A percentile compares a stretch with the other conserved stretches of the same genome.
phyloP scores from a whole-genome alignment of 208 protist species.

The Lotmaria passim region DNA sequence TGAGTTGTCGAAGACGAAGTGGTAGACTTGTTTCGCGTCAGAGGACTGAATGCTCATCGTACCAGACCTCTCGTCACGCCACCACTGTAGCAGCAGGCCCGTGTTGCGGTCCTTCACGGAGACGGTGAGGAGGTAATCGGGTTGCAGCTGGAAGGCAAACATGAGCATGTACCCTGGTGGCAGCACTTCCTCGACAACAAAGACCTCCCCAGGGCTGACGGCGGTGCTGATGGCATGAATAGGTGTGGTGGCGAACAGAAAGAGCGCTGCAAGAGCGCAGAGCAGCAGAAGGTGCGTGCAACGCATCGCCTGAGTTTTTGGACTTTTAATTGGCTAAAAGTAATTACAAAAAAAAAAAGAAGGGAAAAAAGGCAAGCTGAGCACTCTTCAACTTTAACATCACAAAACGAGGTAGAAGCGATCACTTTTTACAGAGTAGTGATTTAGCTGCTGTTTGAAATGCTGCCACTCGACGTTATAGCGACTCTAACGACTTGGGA shows the following conservation, averaged over 20 bases:
- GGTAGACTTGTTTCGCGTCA: background rate
- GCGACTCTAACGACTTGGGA: too few relatives aligned
- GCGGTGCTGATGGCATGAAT: background rate
- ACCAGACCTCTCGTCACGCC: conserved; percentile 3
- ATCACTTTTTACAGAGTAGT: too few relatives aligned
- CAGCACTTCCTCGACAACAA: conserved; percentile 43
- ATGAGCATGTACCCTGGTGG: conserved; percentile 24
- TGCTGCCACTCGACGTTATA: too few relatives aligned
- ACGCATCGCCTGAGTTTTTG: background rate
- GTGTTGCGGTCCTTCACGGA: conserved; percentile 4
- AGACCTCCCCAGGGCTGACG: conserved; percentile 24
- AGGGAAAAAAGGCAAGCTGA: too few relatives aligned
- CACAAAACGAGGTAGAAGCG: too few relatives aligned
- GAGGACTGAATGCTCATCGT: background rate
- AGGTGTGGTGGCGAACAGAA: background rate
- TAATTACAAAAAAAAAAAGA: too few relatives aligned
- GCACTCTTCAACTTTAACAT: too few relatives aligned
- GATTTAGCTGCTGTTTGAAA: too few relatives aligned
- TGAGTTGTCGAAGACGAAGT: conserved; percentile 57
- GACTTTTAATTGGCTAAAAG: too few relatives aligned
- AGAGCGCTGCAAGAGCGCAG: background rate
- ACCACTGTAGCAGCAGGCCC: background rate
- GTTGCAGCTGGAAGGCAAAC: conserved; percentile 53
- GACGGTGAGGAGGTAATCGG: conserved; percentile 20
- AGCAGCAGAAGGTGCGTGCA: background rate